Base-by-base conservation (phyloP, 1,139 yeast species). In the Taphrina communis region DNA sequence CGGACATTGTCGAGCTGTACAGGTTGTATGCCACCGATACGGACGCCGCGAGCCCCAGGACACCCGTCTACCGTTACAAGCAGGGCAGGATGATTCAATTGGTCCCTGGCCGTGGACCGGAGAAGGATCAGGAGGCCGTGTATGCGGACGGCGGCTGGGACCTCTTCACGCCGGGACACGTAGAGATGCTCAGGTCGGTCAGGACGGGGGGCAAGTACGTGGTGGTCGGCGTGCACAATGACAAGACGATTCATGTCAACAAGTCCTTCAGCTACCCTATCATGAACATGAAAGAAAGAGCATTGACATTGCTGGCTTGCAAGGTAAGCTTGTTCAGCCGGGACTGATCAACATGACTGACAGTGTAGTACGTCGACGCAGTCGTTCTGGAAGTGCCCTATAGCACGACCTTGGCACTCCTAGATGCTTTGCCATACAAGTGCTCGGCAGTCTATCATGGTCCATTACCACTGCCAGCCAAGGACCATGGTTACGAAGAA, bases 131-230 rank as follows among this genome's bases (percentile, higher is more conserved):
- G 25, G 65, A 71, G 70, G 70, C 66, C 70, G 83, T 81, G 69
- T 90, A 89, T 75, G 83, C 90, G 9, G 92, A 88, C 74, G 98
- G 98, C 25, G 90, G 90, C 0, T 94, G 92, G 80, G 99, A 94
- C 78, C 82, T 94, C 72, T 92, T 94, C 79, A 93, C 92, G 76
- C 93, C 97, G 39, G 98, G 97, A 19, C 97, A 94, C 76, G 90
- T 93, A 72, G 89, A 87, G 75, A 86, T 87, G 12, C 80, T 89
- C 72, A 80, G 83, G 70, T 76, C 80, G 9, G 85, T 84, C 11
- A 76, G 78, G 44, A 78, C 78, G 70, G 79, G 78, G n/a, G 74
- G 75, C 77, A 66, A 77, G 71, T 77, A 80, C 9, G 85, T 90
- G 0, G 78, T 89, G 5, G 91, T 89, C 25, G 97, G 96, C 0